Conservation (phyloP, 2,329 filamentous ascomycete species). For the Fusarium nodosum region DNA sequence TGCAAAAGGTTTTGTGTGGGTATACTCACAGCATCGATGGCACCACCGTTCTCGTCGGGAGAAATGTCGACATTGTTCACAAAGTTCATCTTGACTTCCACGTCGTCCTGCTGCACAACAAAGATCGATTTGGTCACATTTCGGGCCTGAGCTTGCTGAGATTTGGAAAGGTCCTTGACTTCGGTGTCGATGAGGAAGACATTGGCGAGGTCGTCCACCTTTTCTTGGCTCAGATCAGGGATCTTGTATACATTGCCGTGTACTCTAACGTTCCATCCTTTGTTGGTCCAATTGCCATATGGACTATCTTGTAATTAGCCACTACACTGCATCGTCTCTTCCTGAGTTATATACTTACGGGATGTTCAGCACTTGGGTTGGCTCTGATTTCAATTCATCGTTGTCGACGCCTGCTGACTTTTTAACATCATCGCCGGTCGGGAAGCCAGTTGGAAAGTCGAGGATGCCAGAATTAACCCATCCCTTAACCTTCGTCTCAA, state of each 20-base stretch:
- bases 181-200: conserved; percentile 76
- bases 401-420: conserved; percentile 71
- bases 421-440: conserved; percentile 71
- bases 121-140: conserved; percentile 81
- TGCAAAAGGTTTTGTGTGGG: too few relatives aligned
- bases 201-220: conserved; percentile 77
- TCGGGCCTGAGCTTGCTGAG: conserved; percentile 75
- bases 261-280: conserved; percentile 81
- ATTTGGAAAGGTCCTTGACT: conserved; percentile 69
- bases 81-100: conserved; percentile 74
- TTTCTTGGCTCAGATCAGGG: conserved; percentile 74
- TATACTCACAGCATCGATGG: conserved; percentile 58
- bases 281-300: conserved; percentile 83
- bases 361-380: conserved; percentile 79
- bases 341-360: conserved; percentile 57
- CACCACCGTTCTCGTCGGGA: conserved; percentile 69
- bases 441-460: conserved; percentile 76
- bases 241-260: conserved; percentile 87
- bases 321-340: too few relatives aligned
- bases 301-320: conserved; percentile 53
- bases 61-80: conserved; percentile 59
- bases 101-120: conserved; percentile 77
- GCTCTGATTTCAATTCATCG: conserved; percentile 70
- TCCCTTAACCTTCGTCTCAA: conserved; percentile 69
- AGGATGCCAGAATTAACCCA: conserved; percentile 75